Percentiles rank a stretch among this genome's conserved stretches.
Conservation (phyloP, 768 basidiomycete genomes). For the Sporobolomyces roseus region DNA sequence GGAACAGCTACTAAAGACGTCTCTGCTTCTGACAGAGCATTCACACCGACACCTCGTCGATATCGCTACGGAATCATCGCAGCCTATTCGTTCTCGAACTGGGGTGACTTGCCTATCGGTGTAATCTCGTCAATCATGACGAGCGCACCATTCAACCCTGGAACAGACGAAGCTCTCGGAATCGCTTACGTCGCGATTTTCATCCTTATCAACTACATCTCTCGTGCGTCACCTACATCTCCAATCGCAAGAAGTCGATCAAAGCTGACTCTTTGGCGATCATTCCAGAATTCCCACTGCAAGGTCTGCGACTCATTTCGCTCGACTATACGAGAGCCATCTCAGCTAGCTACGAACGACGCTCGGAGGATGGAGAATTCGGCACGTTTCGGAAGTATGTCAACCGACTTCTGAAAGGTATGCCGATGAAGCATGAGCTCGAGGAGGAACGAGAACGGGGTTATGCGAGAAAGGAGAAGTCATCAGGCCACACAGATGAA, state of each 20-base stretch:
- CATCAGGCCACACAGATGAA: no score
- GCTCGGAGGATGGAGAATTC: conserved; percentile 53
- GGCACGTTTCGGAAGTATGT: conserved; percentile 2
- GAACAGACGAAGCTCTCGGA: conserved; percentile 59
- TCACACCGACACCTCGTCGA: conserved; percentile 74
- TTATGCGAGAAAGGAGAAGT: no score
- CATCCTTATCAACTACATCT: conserved; percentile 56
- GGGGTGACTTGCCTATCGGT: conserved; percentile 54
- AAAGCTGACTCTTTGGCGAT: conserved; percentile 57
- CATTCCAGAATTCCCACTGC: conserved; percentile 55
- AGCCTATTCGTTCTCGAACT: conserved; percentile 67
- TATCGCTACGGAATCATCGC: conserved; percentile 68
- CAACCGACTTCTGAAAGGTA: conserved; percentile 1
- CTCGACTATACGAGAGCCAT: conserved; percentile 56
- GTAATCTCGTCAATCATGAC: conserved; percentile 64
- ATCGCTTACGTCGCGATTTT: conserved; percentile 28
- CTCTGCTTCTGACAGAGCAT: conserved; percentile 49
- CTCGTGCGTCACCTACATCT: conserved; percentile 58
- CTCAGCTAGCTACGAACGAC: conserved; percentile 58
- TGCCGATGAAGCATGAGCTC: conserved; percentile 31
- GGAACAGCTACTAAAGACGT: no score
- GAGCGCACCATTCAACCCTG: conserved; percentile 61
- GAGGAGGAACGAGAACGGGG: conserved; percentile 7
- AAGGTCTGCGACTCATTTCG: conserved; percentile 57
- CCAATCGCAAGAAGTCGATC: no score